Base-by-base conservation (phyloP, 768 basidiomycete genomes). In the Phlegmacium glaucopus region DNA sequence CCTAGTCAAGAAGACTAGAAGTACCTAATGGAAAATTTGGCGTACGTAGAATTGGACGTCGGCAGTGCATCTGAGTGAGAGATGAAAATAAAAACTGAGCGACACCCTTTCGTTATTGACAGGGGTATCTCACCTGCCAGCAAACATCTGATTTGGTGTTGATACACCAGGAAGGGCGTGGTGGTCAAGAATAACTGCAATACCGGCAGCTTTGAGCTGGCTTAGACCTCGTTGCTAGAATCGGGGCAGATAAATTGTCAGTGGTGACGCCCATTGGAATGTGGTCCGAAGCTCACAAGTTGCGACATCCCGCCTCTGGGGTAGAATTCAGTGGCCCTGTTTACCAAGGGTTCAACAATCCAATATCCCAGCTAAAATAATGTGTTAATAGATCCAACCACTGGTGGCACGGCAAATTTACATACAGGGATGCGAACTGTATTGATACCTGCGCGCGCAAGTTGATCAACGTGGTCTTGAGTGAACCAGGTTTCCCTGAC, bases 351-450 rank as follows among this genome's bases (percentile, higher is more conserved):
- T 59, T 91, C 89, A 7, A 91, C 68, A 39, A 90, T 82, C 89
- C 89, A 91, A 60, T 85, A 91, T 0, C 89, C 88, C 34, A 90
- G 77, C 87, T 89, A 34, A 4, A 28, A 17, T 15, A 40, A 48
- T 9, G 25, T 30, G 41, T 32, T 9, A n/a, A 26, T 46, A 18
- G 44, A 43, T 29, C 5, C 46, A 42, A 9, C 22, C n/a, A n/a
- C 6, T n/a, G 9, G 25, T 18, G 29, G 18, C 13, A 47, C 7
- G 26, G 36, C 27, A 27, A 17, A 8, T 30, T 10, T 3, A 57
- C 82, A 49, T 54, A 87, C 87, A 1, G 89, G 89, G 54, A 90
- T 71, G 27, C 89, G 81, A 50, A 87, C 84, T 13, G 85, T 85
- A 56, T 91, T 90, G 52, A 90, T 80, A 4, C 83, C 83, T 2